Conservation (phyloP, 1,284 basidiomycete genomes). For the Farysia itapuensis region DNA sequence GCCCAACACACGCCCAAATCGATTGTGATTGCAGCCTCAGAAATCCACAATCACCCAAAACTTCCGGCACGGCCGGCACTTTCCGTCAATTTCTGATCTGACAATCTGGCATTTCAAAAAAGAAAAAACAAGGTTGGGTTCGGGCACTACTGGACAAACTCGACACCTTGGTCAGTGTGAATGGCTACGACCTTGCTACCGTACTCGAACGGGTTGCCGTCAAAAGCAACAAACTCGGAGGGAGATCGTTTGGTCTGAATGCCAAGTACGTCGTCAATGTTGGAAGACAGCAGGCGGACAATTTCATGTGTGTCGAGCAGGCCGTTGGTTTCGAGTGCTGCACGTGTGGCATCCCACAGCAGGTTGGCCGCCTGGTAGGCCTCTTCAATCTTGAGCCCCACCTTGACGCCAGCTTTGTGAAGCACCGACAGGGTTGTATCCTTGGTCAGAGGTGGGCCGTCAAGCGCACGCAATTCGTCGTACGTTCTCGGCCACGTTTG, state of each 20-base stretch:
- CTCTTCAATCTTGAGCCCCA: slow-evolving; percentile 71
- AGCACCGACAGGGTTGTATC: slow-evolving; percentile 71
- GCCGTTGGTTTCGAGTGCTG: slow-evolving; percentile 36
- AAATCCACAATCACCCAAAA: too few relatives aligned
- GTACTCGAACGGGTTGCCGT: slow-evolving; percentile 66
- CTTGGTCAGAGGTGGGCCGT: slow-evolving; percentile 74
- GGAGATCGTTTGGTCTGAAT: slow-evolving; percentile 57
- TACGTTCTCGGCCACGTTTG: slow-evolving; percentile 70
- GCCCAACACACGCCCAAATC: too few relatives aligned
- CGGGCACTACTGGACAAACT: too few relatives aligned
- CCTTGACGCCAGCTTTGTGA: slow-evolving; percentile 70
- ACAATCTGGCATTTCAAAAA: too few relatives aligned
- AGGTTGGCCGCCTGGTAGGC: slow-evolving; percentile 70
- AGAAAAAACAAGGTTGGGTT: too few relatives aligned
- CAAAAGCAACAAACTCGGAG: slow-evolving; percentile 70
- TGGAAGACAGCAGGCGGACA: slow-evolving; percentile 67
- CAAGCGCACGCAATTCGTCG: slow-evolving; percentile 71
- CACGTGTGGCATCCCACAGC: slow-evolving; percentile 67
- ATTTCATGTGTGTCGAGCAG: slow-evolving; percentile 65
- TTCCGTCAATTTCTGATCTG: too few relatives aligned
- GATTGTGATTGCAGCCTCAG: too few relatives aligned
- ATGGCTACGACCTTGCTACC: slow-evolving; percentile 69
- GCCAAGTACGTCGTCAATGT: slow-evolving; percentile 69
- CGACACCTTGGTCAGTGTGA: slow-evolving; percentile 17
- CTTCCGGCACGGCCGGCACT: too few relatives aligned